Percentiles rank a stretch among this genome's conserved stretches.
Evolutionary conservation across 371 early-diverging fungal species (phyloP).

Genomic region (Saksenaea vasiformis): DNA sequence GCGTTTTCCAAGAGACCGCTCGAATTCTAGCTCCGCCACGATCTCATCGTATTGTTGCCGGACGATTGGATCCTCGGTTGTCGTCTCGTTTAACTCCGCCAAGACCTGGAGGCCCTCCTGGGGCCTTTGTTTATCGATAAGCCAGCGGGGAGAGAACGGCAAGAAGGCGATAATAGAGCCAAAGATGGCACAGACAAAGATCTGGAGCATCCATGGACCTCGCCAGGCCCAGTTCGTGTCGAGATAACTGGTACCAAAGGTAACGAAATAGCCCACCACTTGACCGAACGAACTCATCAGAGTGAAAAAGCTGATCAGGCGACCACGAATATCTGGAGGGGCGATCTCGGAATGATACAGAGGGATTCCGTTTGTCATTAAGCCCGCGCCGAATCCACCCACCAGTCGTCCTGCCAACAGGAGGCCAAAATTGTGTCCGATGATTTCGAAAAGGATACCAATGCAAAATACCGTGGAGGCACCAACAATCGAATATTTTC

Average conservation of each 20-base stretch:
- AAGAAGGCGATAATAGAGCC: slow-evolving; percentile 20
- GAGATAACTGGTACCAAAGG: slow-evolving; percentile 48
- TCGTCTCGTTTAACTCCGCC: slow-evolving; percentile 43
- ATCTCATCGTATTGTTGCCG: slow-evolving; percentile 36
- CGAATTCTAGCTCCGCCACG: slow-evolving; percentile 37
- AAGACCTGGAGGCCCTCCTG: slow-evolving; percentile 51
- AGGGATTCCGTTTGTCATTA: slow-evolving; percentile 40
- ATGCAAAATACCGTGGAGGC: slow-evolving; percentile 40
- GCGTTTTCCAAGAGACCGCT: slow-evolving; percentile 41
- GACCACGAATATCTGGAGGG: slow-evolving; percentile 66
- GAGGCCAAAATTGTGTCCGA: slow-evolving; percentile 45
- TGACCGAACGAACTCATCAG: slow-evolving; percentile 40
- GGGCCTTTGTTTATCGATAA: slow-evolving; percentile 48
- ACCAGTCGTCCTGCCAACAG: slow-evolving; percentile 41
- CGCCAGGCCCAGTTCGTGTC: slow-evolving; percentile 46
- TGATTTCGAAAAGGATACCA: slow-evolving; percentile 48
- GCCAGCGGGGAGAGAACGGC: slow-evolving; percentile 63
- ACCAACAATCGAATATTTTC: slow-evolving; percentile 39
- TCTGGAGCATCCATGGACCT: slow-evolving; percentile 36
- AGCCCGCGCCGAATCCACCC: slow-evolving; percentile 48
- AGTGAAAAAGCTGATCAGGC: slow-evolving; percentile 45
- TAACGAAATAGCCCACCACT: slow-evolving; percentile 49
- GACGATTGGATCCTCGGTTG: slow-evolving; percentile 40
- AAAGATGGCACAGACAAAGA: slow-evolving; percentile 25
- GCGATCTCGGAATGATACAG: slow-evolving; percentile 65